Conservation (phyloP, 139 green algal species). For the Chlorella ohadii region DNA sequence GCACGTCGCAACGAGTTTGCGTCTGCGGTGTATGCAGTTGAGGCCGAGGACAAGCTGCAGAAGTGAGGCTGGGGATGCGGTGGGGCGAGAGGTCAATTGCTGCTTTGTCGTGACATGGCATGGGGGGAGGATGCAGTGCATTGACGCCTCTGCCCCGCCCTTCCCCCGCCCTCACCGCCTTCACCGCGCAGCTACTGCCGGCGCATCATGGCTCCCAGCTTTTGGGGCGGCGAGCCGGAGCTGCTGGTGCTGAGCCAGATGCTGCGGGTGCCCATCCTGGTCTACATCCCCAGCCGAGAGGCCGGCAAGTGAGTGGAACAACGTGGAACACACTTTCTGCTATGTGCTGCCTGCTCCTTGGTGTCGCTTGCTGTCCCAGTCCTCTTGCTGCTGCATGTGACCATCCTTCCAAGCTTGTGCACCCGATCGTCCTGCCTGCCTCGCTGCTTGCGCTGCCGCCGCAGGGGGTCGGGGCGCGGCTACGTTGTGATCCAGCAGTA, state of each 20-base stretch:
- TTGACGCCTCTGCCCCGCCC: too few species aligned
- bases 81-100: too few species aligned
- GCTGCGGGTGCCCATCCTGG: slow-evolving; percentile 60
- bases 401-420: too few species aligned
- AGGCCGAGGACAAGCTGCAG: slow-evolving; percentile 52
- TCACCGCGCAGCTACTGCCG: slow-evolving; percentile 62
- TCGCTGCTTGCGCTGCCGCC: background rate
- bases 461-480: slow-evolving; percentile 31
- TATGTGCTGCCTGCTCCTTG: too few species aligned
- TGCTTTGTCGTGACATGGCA: too few species aligned
- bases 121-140: too few species aligned
- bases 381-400: too few species aligned
- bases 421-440: too few species aligned
- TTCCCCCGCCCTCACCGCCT: background rate
- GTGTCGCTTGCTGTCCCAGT: too few species aligned
- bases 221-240: slow-evolving; percentile 80
- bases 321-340: too few species aligned
- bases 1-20: slow-evolving; percentile 60
- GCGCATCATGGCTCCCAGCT: slow-evolving; percentile 52
- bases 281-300: slow-evolving; percentile 47
- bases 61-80: slow-evolving; percentile 36
- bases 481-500: slow-evolving; percentile 64
- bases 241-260: slow-evolving; percentile 70
- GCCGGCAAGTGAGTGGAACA: background rate
- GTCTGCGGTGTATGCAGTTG: slow-evolving; percentile 46